phyloP scores from a whole-genome alignment of 2,329 filamentous ascomycete species.

The Botryosphaeria dothidea region DNA sequence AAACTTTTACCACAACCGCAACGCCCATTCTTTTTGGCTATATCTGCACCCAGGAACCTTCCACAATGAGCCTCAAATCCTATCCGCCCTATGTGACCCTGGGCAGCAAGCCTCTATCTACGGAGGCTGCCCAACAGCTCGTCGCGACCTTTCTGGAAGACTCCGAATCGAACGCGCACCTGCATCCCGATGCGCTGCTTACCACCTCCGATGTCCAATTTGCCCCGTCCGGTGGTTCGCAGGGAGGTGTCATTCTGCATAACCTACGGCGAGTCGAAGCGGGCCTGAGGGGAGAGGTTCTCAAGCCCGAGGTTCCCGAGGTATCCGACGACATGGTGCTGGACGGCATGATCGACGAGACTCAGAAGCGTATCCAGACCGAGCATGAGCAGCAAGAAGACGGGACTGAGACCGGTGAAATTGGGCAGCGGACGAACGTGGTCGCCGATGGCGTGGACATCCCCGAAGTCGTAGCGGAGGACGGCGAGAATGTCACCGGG shows the following conservation, averaged over 20 bases:
- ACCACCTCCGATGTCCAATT: slow-evolving; percentile 44
- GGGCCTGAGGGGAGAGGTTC: slow-evolving; percentile 53
- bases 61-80: slow-evolving; percentile 34
- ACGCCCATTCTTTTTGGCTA: neutral
- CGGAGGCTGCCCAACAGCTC: slow-evolving; percentile 33
- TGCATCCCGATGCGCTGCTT: slow-evolving; percentile 52
- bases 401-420: slow-evolving; percentile 43
- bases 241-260: slow-evolving; percentile 52
- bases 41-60: neutral
- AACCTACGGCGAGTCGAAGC: slow-evolving; percentile 55
- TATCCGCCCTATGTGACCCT: slow-evolving; percentile 38
- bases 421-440: slow-evolving; percentile 37
- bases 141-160: slow-evolving; percentile 44
- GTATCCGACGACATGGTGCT: slow-evolving; percentile 19
- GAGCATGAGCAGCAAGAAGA: slow-evolving; percentile 42
- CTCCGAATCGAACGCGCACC: slow-evolving; percentile 43
- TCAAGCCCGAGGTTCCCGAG: slow-evolving; percentile 42
- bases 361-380: slow-evolving; percentile 39
- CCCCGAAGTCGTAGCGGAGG: slow-evolving; percentile 28
- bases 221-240: slow-evolving; percentile 43
- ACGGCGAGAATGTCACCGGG: neutral
- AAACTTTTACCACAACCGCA: neutral
- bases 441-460: slow-evolving; percentile 36
- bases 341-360: slow-evolving; percentile 15
- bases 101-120: slow-evolving; percentile 33